Evolutionary conservation across 2,329 filamentous ascomycete genomes (phyloP), one percentile per base, ranked within the genome.

Genomic region (Leptographium radiaticola): DNA sequence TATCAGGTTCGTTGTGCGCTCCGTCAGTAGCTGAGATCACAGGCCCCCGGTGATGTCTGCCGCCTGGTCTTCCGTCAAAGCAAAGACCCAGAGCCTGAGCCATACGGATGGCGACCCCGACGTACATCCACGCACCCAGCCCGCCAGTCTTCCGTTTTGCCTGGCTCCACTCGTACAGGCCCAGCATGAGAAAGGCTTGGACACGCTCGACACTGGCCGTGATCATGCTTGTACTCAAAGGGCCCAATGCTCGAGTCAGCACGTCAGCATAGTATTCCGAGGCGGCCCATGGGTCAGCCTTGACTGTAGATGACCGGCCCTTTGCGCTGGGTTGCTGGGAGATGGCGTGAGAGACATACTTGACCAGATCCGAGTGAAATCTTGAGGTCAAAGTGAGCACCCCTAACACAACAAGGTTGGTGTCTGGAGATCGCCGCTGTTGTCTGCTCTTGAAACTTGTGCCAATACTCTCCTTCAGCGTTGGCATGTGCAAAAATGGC

Each of bases 91-190:
- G 71, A 2, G 75, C 75, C 55, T 83, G 80, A 2, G 83, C 82
- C 67, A 82, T 76, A 36, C 79, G 73, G 47, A 83, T 78, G 6
- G 83, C 83, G 9, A 81, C 69, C 13, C 82, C 82, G 34, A 87
- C 72, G 56, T 79, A 80, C 63, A 84, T 75, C 78, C 83, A 88
- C 15, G 83, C 82, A 43, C 76, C 76, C 20, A 76, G 66, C 1
- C 82, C 83, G 57, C 70, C 72, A 1, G 65, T 62, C 49, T 68
- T 68, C 6, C 68, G 68, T 7, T 75, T 70, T 10, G 76, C 75
- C 63, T 83, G 81, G 12, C 80, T 81, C 83, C 84, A 87, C 58
- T 87, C 83, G 57, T 87, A 85, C 12, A 86, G 69, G 1, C 78
- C 81, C 9, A 89, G 71, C 83, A 88, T 87, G 11, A 88, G 71